Percentiles rank a stretch among this genome's conserved stretches.
These are phyloP conservation scores for Phyllosticta citrichinensis DNA, from an alignment of 2,329 filamentous ascomycete genomes.

Conservation along the genomic window DNA sequence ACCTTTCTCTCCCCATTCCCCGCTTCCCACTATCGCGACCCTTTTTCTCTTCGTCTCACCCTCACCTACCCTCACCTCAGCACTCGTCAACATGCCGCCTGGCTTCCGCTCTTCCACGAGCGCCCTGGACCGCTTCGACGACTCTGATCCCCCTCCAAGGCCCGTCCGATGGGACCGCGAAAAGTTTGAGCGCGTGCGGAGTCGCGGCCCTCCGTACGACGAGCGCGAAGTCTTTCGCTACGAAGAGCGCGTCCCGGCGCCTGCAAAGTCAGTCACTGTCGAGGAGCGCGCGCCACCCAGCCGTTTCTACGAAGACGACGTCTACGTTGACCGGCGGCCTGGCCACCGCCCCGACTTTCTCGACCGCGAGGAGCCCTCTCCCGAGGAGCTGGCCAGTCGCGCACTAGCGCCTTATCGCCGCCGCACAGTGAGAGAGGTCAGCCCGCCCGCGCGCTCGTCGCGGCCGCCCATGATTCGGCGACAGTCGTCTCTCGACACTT, in stretches of 20 bases:
- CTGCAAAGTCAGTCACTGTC: slow-evolving; percentile 30
- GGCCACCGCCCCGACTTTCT: slow-evolving; percentile 35
- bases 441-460: slow-evolving; percentile 42
- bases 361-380: slow-evolving; percentile 33
- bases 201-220: slow-evolving; percentile 18
- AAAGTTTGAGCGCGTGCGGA: slow-evolving; percentile 36
- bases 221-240: slow-evolving; percentile 30
- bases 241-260: slow-evolving; percentile 32
- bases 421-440: slow-evolving; percentile 45
- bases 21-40: not conserved
- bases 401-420: slow-evolving; percentile 50
- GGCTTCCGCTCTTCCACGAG: slow-evolving; percentile 31
- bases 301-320: slow-evolving; percentile 45
- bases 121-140: slow-evolving; percentile 34
- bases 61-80: not conserved
- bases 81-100: slow-evolving; percentile 2
- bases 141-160: slow-evolving; percentile 29
- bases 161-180: slow-evolving; percentile 40
- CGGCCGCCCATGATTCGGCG: slow-evolving; percentile 64
- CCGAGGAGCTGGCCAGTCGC: slow-evolving; percentile 38
- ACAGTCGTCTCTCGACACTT: slow-evolving; percentile 84
- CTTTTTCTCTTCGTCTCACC: not conserved
- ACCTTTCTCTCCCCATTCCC: not conserved
- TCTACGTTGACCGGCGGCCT: slow-evolving; percentile 31
- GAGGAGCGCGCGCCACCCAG: slow-evolving; percentile 31